These are phyloP conservation scores for Globisporangium orthogonon DNA, from an alignment of 352 stramenopile species.

Conservation along the genomic window DNA sequence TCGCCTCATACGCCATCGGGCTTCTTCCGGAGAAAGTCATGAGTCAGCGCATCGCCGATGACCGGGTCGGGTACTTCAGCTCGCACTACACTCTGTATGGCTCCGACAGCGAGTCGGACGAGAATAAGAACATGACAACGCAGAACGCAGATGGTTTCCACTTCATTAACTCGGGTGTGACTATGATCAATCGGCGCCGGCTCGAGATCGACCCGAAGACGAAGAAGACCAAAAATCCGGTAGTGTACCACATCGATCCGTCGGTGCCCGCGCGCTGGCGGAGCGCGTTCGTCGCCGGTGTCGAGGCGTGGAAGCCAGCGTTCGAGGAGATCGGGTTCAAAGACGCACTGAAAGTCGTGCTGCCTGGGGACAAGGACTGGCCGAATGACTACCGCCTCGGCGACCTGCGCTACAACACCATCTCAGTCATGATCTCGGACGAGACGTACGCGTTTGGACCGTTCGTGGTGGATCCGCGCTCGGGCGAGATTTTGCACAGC, in stretches of 20 bases:
- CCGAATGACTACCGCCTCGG: slow-evolving; percentile 75
- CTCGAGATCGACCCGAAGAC: slow-evolving; percentile 36
- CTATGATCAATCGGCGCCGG: slow-evolving; percentile 64
- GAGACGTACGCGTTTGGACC: slow-evolving; percentile 67
- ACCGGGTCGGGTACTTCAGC: slow-evolving; percentile 79
- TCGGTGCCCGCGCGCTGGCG: slow-evolving; percentile 68
- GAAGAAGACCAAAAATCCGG: slow-evolving; percentile 35
- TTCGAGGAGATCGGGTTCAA: slow-evolving; percentile 73
- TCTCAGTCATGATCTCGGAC: slow-evolving; percentile 81
- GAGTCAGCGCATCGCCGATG: slow-evolving; percentile 49
- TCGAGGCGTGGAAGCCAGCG: slow-evolving; percentile 70
- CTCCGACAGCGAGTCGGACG: slow-evolving; percentile 17
- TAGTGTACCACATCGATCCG: slow-evolving; percentile 83
- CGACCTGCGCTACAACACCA: slow-evolving; percentile 83
- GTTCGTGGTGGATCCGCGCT: slow-evolving; percentile 66
- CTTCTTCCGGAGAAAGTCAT: slow-evolving; percentile 58
- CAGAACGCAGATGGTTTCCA: slow-evolving; percentile 22
- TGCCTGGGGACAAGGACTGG: slow-evolving; percentile 65
- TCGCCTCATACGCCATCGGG: slow-evolving; percentile 68
- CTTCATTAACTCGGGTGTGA: slow-evolving; percentile 49
- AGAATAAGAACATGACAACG: slow-evolving; percentile 6
- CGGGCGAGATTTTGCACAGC: slow-evolving; percentile 83
- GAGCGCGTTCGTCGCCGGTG: slow-evolving; percentile 45
- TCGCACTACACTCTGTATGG: slow-evolving; percentile 57
- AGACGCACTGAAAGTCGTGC: slow-evolving; percentile 59